Evolutionary conservation across 345 rosid species (phyloP), one percentile per base, ranked within the genome.

Genomic region (Bruguiera parviflora): DNA sequence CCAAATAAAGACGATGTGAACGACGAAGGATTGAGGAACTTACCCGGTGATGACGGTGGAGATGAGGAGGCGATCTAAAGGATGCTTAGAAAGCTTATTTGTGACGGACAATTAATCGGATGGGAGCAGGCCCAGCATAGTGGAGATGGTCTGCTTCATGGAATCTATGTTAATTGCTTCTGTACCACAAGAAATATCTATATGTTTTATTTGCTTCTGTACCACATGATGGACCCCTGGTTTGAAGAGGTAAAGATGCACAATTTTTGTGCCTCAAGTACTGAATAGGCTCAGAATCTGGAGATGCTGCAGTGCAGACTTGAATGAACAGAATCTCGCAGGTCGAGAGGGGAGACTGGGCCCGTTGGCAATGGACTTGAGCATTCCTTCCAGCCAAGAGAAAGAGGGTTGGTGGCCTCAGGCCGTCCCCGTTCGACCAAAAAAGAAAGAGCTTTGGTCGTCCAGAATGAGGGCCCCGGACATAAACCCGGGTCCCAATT

Each of bases 11-110:
- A 16, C 8, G 22, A 5, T 49, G 22, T 8, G 6, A 32, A 32
- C 5, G 35, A 32, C 8, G 6, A 32, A 32, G 35, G 35, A 39
- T 20, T 28, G 47, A 18, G 21, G 9, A 52, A 3, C 5, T 80
- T 88, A 92, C 96, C 98, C 96, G 2, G 92, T 90, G 78, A 89
- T 86, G 77, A 92, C 84, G 24, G 96, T 82, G 37, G 96, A 90
- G 28, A 83, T 72, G 70, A 92, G 88, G 56, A 92, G 85, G 58
- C 87, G 88, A 63, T 84, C 77, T 0, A 92, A 82, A 61, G 96
- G 93, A 33, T 80, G 84, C 53, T 78, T 77, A 13, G 88, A 87
- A 61, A 92, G 74, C 31, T 78, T 78, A 56, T 89, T 72, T 62
- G 80, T 77, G 58, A 90, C 89, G 49, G 86, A 67, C 77, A 92